A percentile compares a stretch with the other conserved stretches of the same genome.
phyloP scores from a whole-genome alignment of 179 eudicot genomes.

The Carnegiea gigantea region DNA sequence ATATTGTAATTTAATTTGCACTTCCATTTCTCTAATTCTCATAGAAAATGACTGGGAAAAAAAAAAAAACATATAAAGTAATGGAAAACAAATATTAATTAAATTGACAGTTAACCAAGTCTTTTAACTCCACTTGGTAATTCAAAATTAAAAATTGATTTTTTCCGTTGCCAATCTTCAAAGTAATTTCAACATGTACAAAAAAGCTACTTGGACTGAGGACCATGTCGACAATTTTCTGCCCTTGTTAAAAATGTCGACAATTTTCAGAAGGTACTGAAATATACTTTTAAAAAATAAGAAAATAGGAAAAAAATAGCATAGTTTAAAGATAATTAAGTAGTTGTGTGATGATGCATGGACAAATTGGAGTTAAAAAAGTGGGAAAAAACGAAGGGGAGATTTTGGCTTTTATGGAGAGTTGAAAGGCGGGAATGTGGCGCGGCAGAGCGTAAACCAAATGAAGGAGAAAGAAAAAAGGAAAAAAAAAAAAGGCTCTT shows the following conservation, averaged over 20 bases:
- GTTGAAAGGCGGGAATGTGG: slow-evolving; percentile 8
- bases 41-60: not conserved
- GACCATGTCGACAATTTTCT: not conserved
- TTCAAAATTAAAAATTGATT: too few relatives aligned
- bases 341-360: not conserved
- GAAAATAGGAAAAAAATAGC: not conserved
- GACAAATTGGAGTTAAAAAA: not conserved
- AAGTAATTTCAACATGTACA: not conserved
- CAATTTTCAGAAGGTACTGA: not conserved
- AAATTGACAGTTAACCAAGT: not conserved
- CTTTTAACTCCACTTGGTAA: not conserved
- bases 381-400: too few relatives aligned
- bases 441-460: slow-evolving; percentile 5
- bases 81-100: not conserved
- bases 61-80: not conserved
- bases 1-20: not conserved
- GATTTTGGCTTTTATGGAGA: not conserved
- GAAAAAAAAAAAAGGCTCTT: not conserved
- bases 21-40: not conserved
- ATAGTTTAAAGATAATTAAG: not conserved
- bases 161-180: not conserved
- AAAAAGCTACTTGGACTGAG: not conserved
- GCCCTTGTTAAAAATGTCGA: too few relatives aligned
- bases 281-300: not conserved
- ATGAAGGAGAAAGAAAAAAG: too few relatives aligned